These are phyloP conservation scores for Ustilago lituana DNA, from an alignment of 1,284 basidiomycete genomes.

Conservation along the genomic window DNA sequence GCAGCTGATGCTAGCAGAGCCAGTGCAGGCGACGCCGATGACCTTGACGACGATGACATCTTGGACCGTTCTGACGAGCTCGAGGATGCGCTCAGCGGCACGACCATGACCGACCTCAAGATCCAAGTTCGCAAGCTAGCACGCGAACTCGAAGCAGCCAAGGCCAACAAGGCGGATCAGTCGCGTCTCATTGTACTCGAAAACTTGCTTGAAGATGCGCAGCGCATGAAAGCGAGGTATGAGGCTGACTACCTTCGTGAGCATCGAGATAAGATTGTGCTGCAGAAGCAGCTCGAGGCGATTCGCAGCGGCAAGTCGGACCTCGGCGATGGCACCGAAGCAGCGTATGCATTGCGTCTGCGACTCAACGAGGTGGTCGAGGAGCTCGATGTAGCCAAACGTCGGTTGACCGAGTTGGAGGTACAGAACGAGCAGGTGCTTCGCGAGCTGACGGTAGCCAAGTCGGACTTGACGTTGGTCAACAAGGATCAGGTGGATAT, in stretches of 20 bases:
- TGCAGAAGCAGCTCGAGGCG: constrained; percentile 85
- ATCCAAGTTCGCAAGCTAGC: constrained; percentile 83
- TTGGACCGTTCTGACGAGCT: constrained; percentile 81
- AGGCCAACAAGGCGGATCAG: constrained; percentile 78
- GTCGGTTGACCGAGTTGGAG: constrained; percentile 77
- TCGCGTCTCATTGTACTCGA: constrained; percentile 83
- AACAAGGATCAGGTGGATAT: constrained; percentile 71
- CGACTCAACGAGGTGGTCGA: constrained; percentile 87
- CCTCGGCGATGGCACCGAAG: constrained; percentile 83
- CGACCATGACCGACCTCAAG: constrained; percentile 85
- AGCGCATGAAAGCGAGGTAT: constrained; percentile 86
- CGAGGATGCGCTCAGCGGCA: constrained; percentile 83
- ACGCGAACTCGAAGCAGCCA: constrained; percentile 79
- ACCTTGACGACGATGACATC: constrained; percentile 29
- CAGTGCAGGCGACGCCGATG: constrained; percentile 18
- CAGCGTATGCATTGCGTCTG: constrained; percentile 84
- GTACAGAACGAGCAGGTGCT: constrained; percentile 76
- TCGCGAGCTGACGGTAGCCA: constrained; percentile 81
- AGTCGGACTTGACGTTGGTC: constrained; percentile 75
- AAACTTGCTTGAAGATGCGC: constrained; percentile 88
- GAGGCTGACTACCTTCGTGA: constrained; percentile 86
- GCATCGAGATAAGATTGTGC: constrained; percentile 81
- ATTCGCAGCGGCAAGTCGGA: constrained; percentile 82
- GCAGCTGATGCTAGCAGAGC: constrained; percentile 41
- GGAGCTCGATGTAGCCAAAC: constrained; percentile 78